Conservation (phyloP, 1,139 yeast species). For the Kodamaea suecica region DNA sequence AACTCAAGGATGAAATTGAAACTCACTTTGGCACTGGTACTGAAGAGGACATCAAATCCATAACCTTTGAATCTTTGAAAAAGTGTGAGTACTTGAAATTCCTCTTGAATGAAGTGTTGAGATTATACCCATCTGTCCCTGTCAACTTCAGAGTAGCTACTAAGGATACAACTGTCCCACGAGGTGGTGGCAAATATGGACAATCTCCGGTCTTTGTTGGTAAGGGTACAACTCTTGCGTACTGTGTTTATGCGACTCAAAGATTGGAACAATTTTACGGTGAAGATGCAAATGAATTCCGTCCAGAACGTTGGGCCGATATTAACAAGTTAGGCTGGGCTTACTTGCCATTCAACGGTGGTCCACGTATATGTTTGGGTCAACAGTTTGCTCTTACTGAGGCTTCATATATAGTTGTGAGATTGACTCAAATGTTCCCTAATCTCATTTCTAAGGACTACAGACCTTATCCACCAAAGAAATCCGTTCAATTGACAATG, state of each 20-base stretch:
- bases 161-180: conserved; percentile 24
- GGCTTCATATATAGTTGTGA: conserved; percentile 33
- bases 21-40: conserved; percentile 30
- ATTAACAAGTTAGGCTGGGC: conserved; percentile 39
- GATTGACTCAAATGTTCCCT: conserved; percentile 33
- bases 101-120: conserved; percentile 24
- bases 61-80: conserved; percentile 24
- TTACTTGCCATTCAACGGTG: conserved; percentile 44
- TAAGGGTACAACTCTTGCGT: conserved; percentile 23
- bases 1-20: conserved; percentile 38
- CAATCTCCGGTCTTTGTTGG: conserved; percentile 20
- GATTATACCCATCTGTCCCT: conserved; percentile 29
- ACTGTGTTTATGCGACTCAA: conserved; percentile 22
- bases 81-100: conserved; percentile 25
- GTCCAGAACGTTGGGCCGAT: conserved; percentile 25
- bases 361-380: conserved; percentile 44
- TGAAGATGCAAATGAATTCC: conserved; percentile 20
- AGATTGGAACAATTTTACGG: conserved; percentile 20
- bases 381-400: conserved; percentile 48
- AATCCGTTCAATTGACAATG: conserved; percentile 35
- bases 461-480: conserved; percentile 30
- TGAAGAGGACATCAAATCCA: conserved; percentile 14
- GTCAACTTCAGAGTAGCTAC: conserved; percentile 24
- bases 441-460: conserved; percentile 25
- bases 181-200: conserved; percentile 25